Base-by-base conservation (phyloP, 208 protist species). In the Acanthamoeba castellanii region DNA sequence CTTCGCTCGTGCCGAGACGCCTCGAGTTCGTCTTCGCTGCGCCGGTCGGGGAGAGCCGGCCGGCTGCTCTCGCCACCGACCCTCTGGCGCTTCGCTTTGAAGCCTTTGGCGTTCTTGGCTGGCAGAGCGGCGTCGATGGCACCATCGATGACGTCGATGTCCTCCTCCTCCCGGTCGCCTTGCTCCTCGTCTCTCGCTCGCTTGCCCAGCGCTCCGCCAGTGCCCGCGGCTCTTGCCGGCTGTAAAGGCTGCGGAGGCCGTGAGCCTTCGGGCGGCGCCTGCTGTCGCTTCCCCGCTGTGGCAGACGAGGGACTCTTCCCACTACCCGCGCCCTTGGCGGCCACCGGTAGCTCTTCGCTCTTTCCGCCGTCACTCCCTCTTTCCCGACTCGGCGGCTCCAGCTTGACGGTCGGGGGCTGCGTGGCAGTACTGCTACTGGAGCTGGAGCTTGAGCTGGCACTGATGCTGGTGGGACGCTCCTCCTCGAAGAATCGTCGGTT, bases 401-500 rank as follows among this genome's bases (percentile, higher is more conserved):
- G 59, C 59, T 64, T 64, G 59, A 64, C 16, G 16, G 52, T 57
- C 16, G 52, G 18, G 52, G 52, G 18, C 7, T 52, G 4, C 52
- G 52, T 57, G 52, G 1, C 14, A 20, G 16, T 57, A 20, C 52
- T 57, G 8, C 52, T 57, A 5, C 52, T 57, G 13, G 16, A 22
- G 18, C 59, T 64, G 59, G 7, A 8, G 66, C n/a, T 37, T 20
- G 66, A 25, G 5, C n/a, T 72, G n/a, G n/a, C 16, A 9, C 66
- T 72, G 13, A n/a, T 72, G 11, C 66, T 72, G 14, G 66, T 37
- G 27, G 57, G 89, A 8, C 45, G 37, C 11, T 55, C 50, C 27
- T 93, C 66, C 64, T 81, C 89, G 70, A 93, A 93, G 50, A 93
- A 93, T 14, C 45, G 34, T 52, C 64, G 34, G 42, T 81, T 34